Evolutionary conservation across 2,329 filamentous ascomycete genomes (phyloP).

Genomic region (Fusarium cyanostomum): DNA sequence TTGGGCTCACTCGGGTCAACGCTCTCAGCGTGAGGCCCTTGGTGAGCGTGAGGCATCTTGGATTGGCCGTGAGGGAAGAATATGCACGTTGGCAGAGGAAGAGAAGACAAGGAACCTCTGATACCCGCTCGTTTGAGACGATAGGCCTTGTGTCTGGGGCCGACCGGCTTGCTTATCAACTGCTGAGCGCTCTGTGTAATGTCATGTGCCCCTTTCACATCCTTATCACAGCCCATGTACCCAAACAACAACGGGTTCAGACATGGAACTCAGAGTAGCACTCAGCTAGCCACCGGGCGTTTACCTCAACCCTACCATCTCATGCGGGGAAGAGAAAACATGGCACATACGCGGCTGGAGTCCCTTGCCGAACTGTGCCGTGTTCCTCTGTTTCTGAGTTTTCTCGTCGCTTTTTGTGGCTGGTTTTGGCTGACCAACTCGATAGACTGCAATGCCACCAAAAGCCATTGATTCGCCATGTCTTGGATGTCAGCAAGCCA

Average conservation of each 20-base stretch:
- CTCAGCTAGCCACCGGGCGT: not conserved
- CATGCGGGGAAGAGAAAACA: not conserved
- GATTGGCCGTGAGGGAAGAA: not conserved
- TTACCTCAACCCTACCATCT: not conserved
- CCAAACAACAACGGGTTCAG: too few species aligned
- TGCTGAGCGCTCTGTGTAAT: too few species aligned
- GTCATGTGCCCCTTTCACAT: too few species aligned
- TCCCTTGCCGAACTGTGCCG: too few species aligned
- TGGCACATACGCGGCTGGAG: not conserved
- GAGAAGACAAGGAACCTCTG: not conserved
- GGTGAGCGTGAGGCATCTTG: conserved; percentile 24
- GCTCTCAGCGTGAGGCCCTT: conserved; percentile 21
- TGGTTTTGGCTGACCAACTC: too few species aligned
- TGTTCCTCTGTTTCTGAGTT: too few species aligned
- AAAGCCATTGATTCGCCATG: too few species aligned
- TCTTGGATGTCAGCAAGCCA: too few species aligned
- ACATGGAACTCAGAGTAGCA: not conserved
- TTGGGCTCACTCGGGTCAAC: conserved; percentile 39
- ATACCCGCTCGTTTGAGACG: not conserved
- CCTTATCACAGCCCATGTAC: too few species aligned
- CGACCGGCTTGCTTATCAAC: too few species aligned
- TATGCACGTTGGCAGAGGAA: not conserved
- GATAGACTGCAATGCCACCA: too few species aligned
- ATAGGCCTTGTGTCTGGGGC: not conserved
- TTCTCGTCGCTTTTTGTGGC: too few species aligned